Evolutionary conservation across 2,329 filamentous ascomycete genomes (phyloP).

Genomic region (Phaeophleospora eucalypticola): DNA sequence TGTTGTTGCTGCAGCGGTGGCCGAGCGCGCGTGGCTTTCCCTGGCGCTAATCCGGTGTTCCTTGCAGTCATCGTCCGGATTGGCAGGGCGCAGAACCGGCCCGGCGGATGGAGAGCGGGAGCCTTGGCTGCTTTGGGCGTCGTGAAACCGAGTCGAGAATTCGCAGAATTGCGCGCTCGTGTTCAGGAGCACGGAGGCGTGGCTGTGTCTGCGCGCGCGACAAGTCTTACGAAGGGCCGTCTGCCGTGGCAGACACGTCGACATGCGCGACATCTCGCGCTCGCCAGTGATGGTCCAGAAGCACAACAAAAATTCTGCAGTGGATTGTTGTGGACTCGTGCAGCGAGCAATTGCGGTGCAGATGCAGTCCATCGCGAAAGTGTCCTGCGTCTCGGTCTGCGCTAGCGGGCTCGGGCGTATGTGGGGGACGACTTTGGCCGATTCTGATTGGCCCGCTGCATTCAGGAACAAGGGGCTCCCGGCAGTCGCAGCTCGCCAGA

Average conservation of each 20-base stretch:
- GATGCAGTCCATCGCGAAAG: neutral
- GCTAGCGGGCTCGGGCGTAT: too few species aligned
- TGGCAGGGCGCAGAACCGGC: constrained; percentile 3
- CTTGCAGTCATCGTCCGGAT: constrained; percentile 13
- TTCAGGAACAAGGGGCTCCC: too few species aligned
- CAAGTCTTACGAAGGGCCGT: neutral
- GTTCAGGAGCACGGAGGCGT: neutral
- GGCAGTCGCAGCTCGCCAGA: too few species aligned
- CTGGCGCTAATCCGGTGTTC: constrained; percentile 11
- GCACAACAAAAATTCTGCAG: too few species aligned
- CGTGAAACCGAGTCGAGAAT: constrained; percentile 7
- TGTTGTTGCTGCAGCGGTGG: too few species aligned
- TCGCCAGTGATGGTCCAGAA: neutral
- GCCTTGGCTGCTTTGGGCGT: constrained; percentile 3
- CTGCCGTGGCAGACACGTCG: neutral
- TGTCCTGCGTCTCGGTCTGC: neutral
- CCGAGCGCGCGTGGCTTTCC: neutral
- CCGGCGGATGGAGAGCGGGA: too few species aligned
- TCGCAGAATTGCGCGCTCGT: neutral
- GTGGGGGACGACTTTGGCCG: neutral
- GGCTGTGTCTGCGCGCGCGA: too few species aligned
- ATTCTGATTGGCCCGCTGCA: neutral
- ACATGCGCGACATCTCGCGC: neutral
- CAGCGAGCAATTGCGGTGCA: neutral
- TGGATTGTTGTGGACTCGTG: too few species aligned